A percentile compares a stretch with the other conserved stretches of the same genome.
These are phyloP conservation scores for Obelidium mucronatum DNA, from an alignment of 192 early-diverging fungal genomes.

Conservation along the genomic window DNA sequence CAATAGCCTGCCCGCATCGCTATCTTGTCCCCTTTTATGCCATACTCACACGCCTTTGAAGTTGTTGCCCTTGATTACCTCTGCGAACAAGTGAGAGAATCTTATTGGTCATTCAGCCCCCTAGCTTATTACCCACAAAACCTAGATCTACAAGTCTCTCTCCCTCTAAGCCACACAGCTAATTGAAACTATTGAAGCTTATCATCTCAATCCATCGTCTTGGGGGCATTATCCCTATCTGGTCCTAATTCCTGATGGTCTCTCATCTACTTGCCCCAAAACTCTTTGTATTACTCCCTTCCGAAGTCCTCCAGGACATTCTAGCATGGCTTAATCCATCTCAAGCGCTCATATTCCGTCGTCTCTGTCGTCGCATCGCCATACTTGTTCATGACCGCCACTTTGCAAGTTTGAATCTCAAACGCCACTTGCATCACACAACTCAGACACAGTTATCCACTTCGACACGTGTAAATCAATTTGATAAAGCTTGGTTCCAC, in stretches of 20 bases:
- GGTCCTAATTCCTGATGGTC: too few species aligned
- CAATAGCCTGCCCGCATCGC: too few species aligned
- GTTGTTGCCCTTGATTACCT: background rate
- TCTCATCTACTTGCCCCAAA: too few species aligned
- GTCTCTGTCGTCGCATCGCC: background rate
- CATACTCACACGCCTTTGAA: background rate
- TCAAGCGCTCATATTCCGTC: background rate
- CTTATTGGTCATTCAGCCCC: too few species aligned
- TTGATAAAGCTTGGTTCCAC: conserved; percentile 2
- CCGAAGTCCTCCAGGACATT: conserved; percentile 4
- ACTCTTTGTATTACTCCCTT: background rate
- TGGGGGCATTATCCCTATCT: too few species aligned
- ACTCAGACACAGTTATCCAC: background rate
- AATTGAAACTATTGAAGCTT: too few species aligned
- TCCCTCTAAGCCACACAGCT: too few species aligned
- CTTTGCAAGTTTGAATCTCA: background rate
- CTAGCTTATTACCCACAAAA: too few species aligned
- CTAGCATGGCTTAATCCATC: background rate
- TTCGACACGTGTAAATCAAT: background rate
- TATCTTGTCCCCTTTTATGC: background rate
- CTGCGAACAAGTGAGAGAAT: background rate
- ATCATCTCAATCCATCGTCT: too few species aligned
- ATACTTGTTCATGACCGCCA: background rate
- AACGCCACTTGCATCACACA: background rate
- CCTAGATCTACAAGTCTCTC: too few species aligned